Base-by-base conservation (phyloP, 805 yeast genomes). In the Naumovozyma baii region DNA sequence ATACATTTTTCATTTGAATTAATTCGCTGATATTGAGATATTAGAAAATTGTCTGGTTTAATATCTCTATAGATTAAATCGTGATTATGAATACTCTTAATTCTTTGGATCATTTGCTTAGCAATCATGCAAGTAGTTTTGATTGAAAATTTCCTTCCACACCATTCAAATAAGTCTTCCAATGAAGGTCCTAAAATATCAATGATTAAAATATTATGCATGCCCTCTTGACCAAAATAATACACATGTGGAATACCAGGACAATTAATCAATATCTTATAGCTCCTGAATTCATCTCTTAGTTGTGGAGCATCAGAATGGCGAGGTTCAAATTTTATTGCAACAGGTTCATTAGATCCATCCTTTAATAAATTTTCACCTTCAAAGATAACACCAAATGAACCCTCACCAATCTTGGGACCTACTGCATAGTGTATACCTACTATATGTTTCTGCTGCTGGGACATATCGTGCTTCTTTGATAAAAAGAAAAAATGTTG, bases 151-250 rank as follows among this genome's bases (percentile, higher is more conserved):
- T 73, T 72, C 41, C 92, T 68, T 3, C 87, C 87, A 65, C 94
- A 83, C 94, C 94, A 83, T 57, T 83, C 94, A 63, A 83, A 83
- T 51, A 83, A 66, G 62, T 83, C 94, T 54, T 83, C 94, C 43
- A 83, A 62, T 2, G 90, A 81, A 1, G 94, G 92, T 3, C 94
- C 84, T 44, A 83, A 66, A 42, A 83, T 64, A 57, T 83, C 92
- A 48, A 83, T 80, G 25, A 83, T 83, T 46, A 83, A 64, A 34
- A 83, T 80, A 56, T 80, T 80, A 53, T 83, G 87, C 48, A 81
- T 72, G 13, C 94, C 92, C 57, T 83, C 92, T 58, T 83, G 92
- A 14, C 92, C 92, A 57, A 80, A 83, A 60, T 81, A 83, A 59
- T 82, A 83, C 12, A 86, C 90, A 49, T 74, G 78, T n/a, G 94